Percentiles rank a stretch among this genome's conserved stretches.
These are phyloP conservation scores for Capillidium heterosporum DNA, from an alignment of 371 early-diverging fungal genomes.

Conservation along the genomic window DNA sequence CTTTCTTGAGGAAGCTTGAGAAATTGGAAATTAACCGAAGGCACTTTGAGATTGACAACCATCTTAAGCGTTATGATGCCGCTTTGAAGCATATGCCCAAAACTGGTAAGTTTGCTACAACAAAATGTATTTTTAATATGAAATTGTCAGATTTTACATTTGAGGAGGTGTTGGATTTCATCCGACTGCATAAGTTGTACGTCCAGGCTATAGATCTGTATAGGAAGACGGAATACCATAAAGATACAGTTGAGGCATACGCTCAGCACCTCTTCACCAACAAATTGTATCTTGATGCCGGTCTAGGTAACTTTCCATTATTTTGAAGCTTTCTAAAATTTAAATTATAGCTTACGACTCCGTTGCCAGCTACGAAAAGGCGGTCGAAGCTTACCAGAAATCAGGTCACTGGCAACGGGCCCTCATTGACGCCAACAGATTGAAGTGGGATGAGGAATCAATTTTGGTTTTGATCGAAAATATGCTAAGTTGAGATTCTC, in stretches of 20 bases:
- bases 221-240: conserved; percentile 14
- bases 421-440: neutral
- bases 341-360: neutral
- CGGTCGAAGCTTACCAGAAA: neutral
- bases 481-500: neutral
- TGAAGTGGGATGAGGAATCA: neutral
- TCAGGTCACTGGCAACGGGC: conserved; percentile 2
- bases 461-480: neutral
- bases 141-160: conserved; percentile 18
- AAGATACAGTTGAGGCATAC: conserved; percentile 6
- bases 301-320: neutral
- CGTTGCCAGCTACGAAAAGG: neutral
- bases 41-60: conserved; percentile 72
- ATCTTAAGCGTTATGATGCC: conserved; percentile 43
- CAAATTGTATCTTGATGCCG: neutral
- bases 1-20: conserved; percentile 68
- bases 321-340: neutral
- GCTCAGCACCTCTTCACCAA: neutral
- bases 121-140: neutral
- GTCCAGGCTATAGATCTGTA: conserved; percentile 36
- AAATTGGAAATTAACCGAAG: conserved; percentile 52
- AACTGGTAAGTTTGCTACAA: conserved; percentile 20
- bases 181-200: conserved; percentile 42
- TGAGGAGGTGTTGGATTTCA: conserved; percentile 41
- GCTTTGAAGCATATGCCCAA: conserved; percentile 51